These are phyloP conservation scores for Penium margaritaceum DNA, from an alignment of 139 green algal genomes.

Conservation along the genomic window DNA sequence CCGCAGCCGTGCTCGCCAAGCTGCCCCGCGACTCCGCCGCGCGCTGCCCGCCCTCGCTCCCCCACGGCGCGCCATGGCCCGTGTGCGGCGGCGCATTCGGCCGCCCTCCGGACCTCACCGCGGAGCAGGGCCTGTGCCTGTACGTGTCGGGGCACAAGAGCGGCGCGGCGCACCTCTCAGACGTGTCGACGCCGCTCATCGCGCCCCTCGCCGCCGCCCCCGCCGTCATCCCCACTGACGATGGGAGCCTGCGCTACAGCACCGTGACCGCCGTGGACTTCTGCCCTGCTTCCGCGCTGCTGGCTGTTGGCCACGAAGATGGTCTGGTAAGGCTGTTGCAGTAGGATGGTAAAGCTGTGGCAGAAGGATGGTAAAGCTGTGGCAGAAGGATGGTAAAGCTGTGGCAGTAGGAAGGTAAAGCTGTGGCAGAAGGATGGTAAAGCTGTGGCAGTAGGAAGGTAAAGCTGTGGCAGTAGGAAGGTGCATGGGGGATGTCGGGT, in stretches of 20 bases:
- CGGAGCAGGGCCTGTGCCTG: background rate
- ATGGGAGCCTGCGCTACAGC: background rate
- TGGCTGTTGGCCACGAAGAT: background rate
- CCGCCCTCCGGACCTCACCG: background rate
- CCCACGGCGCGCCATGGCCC: background rate
- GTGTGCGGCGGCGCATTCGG: background rate
- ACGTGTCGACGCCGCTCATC: background rate
- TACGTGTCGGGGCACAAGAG: background rate
- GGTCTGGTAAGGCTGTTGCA: background rate
- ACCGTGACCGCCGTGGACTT: background rate
- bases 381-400: too few species aligned
- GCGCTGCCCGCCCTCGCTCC: background rate
- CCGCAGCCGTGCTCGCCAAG: background rate
- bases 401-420: too few species aligned
- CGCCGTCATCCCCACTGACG: background rate
- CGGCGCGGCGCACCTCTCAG: background rate
- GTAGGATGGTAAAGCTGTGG: too few species aligned
- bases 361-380: too few species aligned
- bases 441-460: too few species aligned
- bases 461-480: too few species aligned
- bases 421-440: too few species aligned
- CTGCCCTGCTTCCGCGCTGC: background rate
- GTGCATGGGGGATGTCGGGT: too few species aligned
- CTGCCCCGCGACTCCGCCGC: background rate
- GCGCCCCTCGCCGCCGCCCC: background rate